Percentiles rank a stretch among this genome's conserved stretches.
Conservation (phyloP, 2,329 filamentous ascomycete genomes). For the Tolypocladium capitatum region DNA sequence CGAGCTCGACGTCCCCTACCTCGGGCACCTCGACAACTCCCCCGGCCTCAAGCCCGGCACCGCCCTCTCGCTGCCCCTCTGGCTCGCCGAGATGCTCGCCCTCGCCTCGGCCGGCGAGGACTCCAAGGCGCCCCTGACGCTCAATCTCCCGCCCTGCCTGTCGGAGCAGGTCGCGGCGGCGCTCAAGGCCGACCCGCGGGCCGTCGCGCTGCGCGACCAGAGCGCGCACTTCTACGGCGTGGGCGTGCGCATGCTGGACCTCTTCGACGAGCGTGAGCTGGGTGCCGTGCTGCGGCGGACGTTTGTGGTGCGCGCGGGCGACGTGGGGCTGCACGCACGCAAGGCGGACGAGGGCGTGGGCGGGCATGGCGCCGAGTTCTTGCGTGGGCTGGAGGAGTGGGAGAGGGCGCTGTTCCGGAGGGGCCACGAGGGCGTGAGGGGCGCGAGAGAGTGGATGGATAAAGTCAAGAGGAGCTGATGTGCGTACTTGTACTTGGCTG, state of each 20-base stretch:
- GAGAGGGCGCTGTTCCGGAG: constrained; percentile 66
- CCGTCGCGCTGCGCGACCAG: constrained; percentile 71
- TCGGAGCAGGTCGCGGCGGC: constrained; percentile 74
- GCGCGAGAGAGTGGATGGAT: constrained; percentile 57
- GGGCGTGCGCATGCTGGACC: constrained; percentile 70
- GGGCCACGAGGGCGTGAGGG: constrained; percentile 61
- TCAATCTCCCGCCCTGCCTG: constrained; percentile 70
- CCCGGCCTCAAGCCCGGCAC: constrained; percentile 70
- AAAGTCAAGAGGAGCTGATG: constrained; percentile 29
- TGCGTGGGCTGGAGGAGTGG: constrained; percentile 79
- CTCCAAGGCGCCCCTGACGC: constrained; percentile 51
- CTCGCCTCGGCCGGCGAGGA: constrained; percentile 42
- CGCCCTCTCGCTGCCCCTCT: constrained; percentile 72
- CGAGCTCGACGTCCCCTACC: constrained; percentile 72
- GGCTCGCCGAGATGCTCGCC: constrained; percentile 89
- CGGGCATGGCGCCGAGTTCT: constrained; percentile 60
- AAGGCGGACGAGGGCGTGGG: constrained; percentile 57
- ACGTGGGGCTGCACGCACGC: constrained; percentile 79
- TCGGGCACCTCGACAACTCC: constrained; percentile 84
- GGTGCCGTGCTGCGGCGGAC: constrained; percentile 64
- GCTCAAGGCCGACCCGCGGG: constrained; percentile 76
- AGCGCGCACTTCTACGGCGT: constrained; percentile 82
- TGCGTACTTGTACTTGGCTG: too few species aligned
- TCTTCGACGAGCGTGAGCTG: constrained; percentile 73
- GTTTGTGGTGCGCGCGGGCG: constrained; percentile 67